A percentile compares a stretch with the other conserved stretches of the same genome.
Conservation (phyloP, 176 grass and related monocot species). For the Elymus sibiricus region DNA sequence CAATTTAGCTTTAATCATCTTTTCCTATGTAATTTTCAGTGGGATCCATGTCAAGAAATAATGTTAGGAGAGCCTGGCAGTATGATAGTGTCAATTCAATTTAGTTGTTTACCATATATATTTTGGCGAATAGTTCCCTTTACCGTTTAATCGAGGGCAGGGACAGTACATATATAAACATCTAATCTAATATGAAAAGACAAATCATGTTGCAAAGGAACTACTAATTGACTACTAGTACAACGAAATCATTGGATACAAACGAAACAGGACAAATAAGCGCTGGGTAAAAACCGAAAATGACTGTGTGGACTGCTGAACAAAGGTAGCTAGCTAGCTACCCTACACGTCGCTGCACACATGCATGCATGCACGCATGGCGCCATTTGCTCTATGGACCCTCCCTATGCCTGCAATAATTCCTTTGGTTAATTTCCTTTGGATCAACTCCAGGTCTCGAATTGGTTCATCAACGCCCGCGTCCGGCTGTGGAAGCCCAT, state of each 20-base stretch:
- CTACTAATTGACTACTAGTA: background rate
- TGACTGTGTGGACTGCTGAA: constrained; percentile 5
- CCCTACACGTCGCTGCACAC: constrained; percentile 27
- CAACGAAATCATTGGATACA: background rate
- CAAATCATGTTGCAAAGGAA: constrained; percentile 6
- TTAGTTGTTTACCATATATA: background rate
- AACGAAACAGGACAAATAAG: constrained; percentile 20
- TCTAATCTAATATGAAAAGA: background rate
- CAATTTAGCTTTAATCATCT: background rate
- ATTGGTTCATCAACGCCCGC: constrained; percentile 99
- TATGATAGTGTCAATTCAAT: background rate
- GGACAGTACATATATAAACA: background rate
- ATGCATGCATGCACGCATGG: constrained; percentile 42
- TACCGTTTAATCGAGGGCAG: background rate
- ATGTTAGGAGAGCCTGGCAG: background rate
- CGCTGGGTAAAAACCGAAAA: constrained; percentile 25
- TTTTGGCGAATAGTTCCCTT: background rate
- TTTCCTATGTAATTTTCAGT: background rate
- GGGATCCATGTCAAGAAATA: background rate
- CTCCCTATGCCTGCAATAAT: constrained; percentile 39
- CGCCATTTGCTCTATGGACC: constrained; percentile 26
- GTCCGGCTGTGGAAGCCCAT: constrained; percentile 99
- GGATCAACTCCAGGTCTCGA: constrained; percentile 74
- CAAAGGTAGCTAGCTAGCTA: background rate
- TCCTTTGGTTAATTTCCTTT: constrained; percentile 33